Evolutionary conservation across 352 stramenopile genomes (phyloP).

Genomic region (Saprolegnia parasitica): DNA sequence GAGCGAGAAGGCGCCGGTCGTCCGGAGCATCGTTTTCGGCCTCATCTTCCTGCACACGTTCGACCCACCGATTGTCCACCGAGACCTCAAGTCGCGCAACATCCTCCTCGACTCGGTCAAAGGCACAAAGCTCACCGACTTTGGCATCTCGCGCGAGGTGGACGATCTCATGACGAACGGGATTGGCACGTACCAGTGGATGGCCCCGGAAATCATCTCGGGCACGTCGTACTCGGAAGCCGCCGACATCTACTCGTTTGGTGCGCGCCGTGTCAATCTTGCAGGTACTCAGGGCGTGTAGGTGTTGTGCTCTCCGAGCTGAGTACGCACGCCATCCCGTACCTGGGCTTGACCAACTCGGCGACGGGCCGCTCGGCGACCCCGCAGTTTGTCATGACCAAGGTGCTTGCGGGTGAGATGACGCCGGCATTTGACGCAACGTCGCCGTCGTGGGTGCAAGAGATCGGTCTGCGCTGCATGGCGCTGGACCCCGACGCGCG

Average conservation of each 20-base stretch:
- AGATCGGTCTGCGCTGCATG: neutral
- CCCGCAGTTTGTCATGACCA: neutral
- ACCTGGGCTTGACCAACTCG: neutral
- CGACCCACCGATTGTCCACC: conserved; percentile 4
- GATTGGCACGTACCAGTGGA: conserved; percentile 10
- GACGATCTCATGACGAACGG: neutral
- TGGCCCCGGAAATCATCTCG: conserved; percentile 1
- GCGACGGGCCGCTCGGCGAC: neutral
- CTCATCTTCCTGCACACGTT: neutral
- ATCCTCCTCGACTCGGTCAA: conserved; percentile 8
- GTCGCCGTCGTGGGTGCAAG: neutral
- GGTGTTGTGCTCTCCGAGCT: conserved; percentile 24
- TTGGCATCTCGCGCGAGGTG: conserved; percentile 7
- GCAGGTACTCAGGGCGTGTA: neutral
- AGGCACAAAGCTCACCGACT: conserved; percentile 9
- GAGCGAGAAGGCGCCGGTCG: neutral
- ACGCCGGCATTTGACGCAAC: conserved; percentile 9
- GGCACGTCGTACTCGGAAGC: conserved; percentile 1
- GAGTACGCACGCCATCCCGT: conserved; percentile 12
- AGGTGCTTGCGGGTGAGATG: neutral
- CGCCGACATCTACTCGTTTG: conserved; percentile 15
- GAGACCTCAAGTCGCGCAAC: conserved; percentile 9
- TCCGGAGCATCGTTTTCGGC: neutral
- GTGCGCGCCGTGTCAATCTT: neutral
- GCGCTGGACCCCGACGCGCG: neutral